Evolutionary conservation across 2,329 filamentous ascomycete species (phyloP), one percentile per base, ranked within the genome.

Genomic region (Epichloe scottii): DNA sequence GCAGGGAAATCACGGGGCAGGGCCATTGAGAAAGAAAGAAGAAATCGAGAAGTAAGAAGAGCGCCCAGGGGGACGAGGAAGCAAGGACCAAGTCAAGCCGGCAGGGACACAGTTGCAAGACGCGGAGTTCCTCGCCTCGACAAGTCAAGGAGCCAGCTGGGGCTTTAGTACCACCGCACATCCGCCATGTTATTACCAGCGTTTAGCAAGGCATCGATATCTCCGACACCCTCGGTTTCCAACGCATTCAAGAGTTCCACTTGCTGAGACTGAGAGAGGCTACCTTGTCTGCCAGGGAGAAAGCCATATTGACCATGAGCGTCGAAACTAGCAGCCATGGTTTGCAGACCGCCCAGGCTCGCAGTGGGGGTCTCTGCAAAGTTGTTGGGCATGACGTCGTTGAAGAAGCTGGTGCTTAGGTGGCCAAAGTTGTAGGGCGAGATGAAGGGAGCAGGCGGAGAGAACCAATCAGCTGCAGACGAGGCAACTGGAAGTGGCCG

Each of bases 241-340:
- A 95, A 75, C 46, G 82, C 82, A 51, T 83, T 81, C 85, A 94
- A 89, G 38, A 95, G 71, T 69, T 95, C 87, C 55, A 84, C 69
- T 66, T 93, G 88, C 66, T 94, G 87, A 60, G 88, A 79, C 56
- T 89, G 84, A 53, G 82, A 90, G 34, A 94, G 71, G 53, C 76
- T 86, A 56, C 82, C 88, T 59, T 80, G 81, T 53, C 75, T 77
- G 62, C 78, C 77, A 26, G 69, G 65, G 3, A 65, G 61, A 53
- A 65, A 69, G 43, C 63, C 60, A 34, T 65, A 62, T 14, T 61
- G 58, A 3, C 46, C 46, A 33, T 56, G 52, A 6, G 53, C 50
- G 3, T 57, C 54, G 45, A 61, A 56, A 15, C 58, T 62, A 11
- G 57, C 56, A 15, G 59, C 54, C 15, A 65, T 54, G 40, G 60